A percentile compares a stretch with the other conserved stretches of the same genome.
phyloP scores from a whole-genome alignment of 2,329 filamentous ascomycete genomes.

The Phyllosticta citrichinensis region DNA sequence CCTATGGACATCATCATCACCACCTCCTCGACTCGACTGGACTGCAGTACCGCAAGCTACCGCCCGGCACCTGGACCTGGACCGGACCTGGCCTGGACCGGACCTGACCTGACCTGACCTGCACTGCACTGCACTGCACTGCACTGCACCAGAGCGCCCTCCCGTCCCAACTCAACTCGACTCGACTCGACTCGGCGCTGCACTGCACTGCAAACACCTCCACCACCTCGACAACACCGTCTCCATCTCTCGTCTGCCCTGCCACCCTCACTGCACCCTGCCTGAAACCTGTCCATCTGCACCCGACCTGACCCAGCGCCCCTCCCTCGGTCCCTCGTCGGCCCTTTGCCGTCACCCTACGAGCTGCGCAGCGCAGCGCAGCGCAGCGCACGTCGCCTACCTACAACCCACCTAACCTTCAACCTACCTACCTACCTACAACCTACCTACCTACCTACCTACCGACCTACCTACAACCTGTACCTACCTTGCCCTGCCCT shows the following conservation, averaged over 20 bases:
- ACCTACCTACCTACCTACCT: not conserved
- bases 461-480: not conserved
- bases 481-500: not conserved
- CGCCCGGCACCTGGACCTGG: too few species aligned
- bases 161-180: too few species aligned
- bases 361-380: not conserved
- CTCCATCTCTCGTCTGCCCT: not conserved
- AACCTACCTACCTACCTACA: not conserved
- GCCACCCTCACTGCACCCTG: not conserved
- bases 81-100: too few species aligned
- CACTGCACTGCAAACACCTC: not conserved
- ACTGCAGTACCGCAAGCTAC: too few species aligned
- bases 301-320: not conserved
- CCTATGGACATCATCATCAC: constrained; percentile 7
- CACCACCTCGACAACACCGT: not conserved
- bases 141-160: too few species aligned
- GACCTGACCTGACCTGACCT: too few species aligned
- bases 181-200: not conserved
- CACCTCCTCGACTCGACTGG: constrained; percentile 11
- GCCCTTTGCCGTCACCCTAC: constrained; percentile 5
- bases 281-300: constrained; percentile 3
- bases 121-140: too few species aligned
- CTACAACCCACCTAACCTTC: too few species aligned
- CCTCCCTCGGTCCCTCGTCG: not conserved
- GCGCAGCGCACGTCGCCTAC: not conserved